Conservation (phyloP, 2,329 filamentous ascomycete species). For the Aureobasidium sp. region DNA sequence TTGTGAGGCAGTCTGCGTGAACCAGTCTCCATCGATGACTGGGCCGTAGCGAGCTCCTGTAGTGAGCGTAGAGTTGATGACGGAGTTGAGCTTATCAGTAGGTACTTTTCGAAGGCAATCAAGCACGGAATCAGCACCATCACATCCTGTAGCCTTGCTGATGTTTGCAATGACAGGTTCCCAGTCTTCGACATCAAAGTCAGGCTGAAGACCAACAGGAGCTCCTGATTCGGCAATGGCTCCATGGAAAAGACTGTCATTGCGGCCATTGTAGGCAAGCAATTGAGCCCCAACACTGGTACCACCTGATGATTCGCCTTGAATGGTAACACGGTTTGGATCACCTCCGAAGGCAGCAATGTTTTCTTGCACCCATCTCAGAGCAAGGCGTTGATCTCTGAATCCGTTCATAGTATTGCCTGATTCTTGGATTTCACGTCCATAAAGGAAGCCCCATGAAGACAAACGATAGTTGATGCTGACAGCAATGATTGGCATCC, state of each 20-base stretch:
- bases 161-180: slow-evolving; percentile 25
- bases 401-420: slow-evolving; percentile 21
- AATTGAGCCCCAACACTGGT: slow-evolving; percentile 46
- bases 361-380: slow-evolving; percentile 22
- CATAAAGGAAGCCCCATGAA: slow-evolving; percentile 22
- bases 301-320: slow-evolving; percentile 27
- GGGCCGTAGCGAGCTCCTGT: slow-evolving; percentile 20
- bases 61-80: slow-evolving; percentile 23
- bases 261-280: slow-evolving; percentile 47
- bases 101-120: slow-evolving; percentile 27
- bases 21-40: slow-evolving; percentile 25
- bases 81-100: slow-evolving; percentile 19
- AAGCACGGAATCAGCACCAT: slow-evolving; percentile 26
- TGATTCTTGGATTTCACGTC: slow-evolving; percentile 21
- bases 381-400: slow-evolving; percentile 17
- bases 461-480: slow-evolving; percentile 23
- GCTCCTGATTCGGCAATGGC: slow-evolving; percentile 46
- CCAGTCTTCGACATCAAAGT: slow-evolving; percentile 21
- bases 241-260: slow-evolving; percentile 49
- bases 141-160: slow-evolving; percentile 21
- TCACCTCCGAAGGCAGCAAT: slow-evolving; percentile 27
- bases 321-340: slow-evolving; percentile 23
- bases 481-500: slow-evolving; percentile 30
- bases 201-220: slow-evolving; percentile 26
- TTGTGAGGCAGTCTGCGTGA: slow-evolving; percentile 18